Percentiles rank a stretch among this genome's conserved stretches.
Evolutionary conservation across 768 basidiomycete genomes (phyloP).

Genomic region (Asterophora lycoperdoides): DNA sequence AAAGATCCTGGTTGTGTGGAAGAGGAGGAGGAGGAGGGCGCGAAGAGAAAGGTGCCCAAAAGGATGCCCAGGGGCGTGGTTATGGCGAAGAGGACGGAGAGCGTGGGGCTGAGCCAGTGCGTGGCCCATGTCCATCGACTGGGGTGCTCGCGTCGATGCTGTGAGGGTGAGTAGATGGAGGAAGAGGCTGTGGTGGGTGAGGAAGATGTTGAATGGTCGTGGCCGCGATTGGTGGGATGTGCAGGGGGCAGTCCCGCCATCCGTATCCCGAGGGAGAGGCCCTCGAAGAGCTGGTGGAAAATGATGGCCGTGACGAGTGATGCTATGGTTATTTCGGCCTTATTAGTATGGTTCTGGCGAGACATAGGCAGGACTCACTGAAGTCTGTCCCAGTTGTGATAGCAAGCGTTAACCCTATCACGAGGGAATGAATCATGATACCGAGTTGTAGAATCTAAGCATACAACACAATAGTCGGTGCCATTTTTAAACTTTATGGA

Average conservation of each 20-base stretch:
- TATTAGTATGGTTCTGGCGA: not conserved
- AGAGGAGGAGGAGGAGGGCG: slow-evolving; percentile 27
- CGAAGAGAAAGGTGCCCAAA: slow-evolving; percentile 50
- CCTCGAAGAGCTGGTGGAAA: slow-evolving; percentile 85
- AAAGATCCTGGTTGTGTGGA: slow-evolving; percentile 14
- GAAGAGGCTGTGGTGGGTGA: slow-evolving; percentile 5
- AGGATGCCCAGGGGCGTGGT: slow-evolving; percentile 71
- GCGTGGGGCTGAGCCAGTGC: slow-evolving; percentile 45
- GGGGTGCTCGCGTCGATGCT: not conserved
- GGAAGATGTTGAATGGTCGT: slow-evolving; percentile 8
- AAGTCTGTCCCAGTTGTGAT: slow-evolving; percentile 69
- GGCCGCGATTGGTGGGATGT: not conserved
- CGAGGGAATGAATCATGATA: slow-evolving; percentile 81
- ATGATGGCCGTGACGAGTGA: slow-evolving; percentile 70
- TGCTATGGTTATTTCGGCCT: slow-evolving; percentile 34
- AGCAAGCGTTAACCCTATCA: slow-evolving; percentile 75
- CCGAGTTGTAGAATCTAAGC: slow-evolving; percentile 72
- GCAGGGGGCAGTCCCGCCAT: slow-evolving; percentile 61
- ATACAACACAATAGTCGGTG: not conserved
- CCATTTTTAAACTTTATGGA: not conserved
- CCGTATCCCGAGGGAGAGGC: slow-evolving; percentile 76
- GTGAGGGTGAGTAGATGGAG: not conserved
- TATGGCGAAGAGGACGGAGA: slow-evolving; percentile 63
- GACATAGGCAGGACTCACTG: slow-evolving; percentile 38
- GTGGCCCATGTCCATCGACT: not conserved